Conservation (phyloP, 1,139 yeast species). For the Wickerhamiella infanticola region DNA sequence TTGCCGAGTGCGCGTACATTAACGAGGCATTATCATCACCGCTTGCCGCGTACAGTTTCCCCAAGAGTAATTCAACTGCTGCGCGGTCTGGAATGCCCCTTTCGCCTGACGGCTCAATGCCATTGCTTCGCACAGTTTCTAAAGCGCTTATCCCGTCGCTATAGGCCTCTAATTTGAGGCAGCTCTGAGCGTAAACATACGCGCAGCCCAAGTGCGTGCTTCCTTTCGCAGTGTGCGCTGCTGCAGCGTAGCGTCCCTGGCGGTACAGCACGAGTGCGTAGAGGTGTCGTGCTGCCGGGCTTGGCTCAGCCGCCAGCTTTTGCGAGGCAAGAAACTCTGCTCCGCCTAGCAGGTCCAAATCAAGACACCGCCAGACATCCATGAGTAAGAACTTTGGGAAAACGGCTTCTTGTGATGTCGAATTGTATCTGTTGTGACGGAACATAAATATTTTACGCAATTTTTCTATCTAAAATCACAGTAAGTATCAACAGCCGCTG, state of each 20-base stretch:
- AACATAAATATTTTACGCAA: no score
- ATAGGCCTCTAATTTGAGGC: conserved; percentile 39
- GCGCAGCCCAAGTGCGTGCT: conserved; percentile 51
- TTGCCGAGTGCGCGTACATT: conserved; percentile 52
- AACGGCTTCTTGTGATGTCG: no score
- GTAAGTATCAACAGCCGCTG: no score
- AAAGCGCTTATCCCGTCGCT: conserved; percentile 53
- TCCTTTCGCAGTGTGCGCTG: conserved; percentile 32
- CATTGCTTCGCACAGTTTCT: conserved; percentile 15
- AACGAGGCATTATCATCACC: conserved; percentile 51
- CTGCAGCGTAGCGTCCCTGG: conserved; percentile 42
- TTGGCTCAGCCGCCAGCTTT: conserved; percentile 39
- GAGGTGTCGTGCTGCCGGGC: conserved; percentile 41
- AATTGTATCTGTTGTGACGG: no score
- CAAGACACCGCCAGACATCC: conserved; percentile 49
- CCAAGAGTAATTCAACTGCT: conserved; percentile 32
- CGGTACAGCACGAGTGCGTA: conserved; percentile 48
- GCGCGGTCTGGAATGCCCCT: conserved; percentile 23
- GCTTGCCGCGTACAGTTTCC: conserved; percentile 47
- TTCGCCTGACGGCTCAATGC: conserved; percentile 55
- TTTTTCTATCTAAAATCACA: no score
- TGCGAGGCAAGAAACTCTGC: conserved; percentile 78
- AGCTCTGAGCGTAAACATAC: conserved; percentile 51
- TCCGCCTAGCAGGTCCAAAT: conserved; percentile 48
- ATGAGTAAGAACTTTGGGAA: background rate